These are phyloP conservation scores for Aurantiochytrium sp. DNA, from an alignment of 108 stramenopile genomes.

Conservation along the genomic window DNA sequence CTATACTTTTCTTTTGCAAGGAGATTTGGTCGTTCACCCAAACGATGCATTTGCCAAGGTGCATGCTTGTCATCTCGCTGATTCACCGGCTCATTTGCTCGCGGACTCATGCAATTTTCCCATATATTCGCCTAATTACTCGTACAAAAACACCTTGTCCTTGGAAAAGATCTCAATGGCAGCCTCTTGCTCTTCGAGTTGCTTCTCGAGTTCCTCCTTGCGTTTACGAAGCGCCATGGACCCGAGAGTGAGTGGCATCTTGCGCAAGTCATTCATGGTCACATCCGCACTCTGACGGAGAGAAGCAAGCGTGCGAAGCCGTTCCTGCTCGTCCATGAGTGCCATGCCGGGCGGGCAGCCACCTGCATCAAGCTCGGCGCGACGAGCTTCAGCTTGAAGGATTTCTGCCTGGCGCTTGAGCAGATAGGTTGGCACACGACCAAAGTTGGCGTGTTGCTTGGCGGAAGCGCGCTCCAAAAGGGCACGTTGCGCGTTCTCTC, in stretches of 20 bases:
- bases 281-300: not conserved
- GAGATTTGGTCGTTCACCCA: too few species aligned
- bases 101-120: too few species aligned
- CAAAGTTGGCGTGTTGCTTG: not conserved
- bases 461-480: not conserved
- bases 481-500: not conserved
- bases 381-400: not conserved
- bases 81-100: too few species aligned
- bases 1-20: too few species aligned
- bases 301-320: not conserved
- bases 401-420: conserved; percentile 2
- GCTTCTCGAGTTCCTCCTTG: not conserved
- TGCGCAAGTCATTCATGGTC: not conserved
- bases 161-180: not conserved
- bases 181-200: not conserved
- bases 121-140: not conserved
- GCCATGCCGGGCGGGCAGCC: conserved; percentile 11
- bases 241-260: not conserved
- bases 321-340: not conserved
- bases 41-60: too few species aligned
- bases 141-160: conserved; percentile 1
- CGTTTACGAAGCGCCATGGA: conserved; percentile 4
- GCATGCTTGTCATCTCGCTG: too few species aligned
- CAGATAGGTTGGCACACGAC: not conserved
- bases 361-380: not conserved